These are phyloP conservation scores for Eucalyptus rudis DNA, from an alignment of 345 rosid species.

Conservation along the genomic window DNA sequence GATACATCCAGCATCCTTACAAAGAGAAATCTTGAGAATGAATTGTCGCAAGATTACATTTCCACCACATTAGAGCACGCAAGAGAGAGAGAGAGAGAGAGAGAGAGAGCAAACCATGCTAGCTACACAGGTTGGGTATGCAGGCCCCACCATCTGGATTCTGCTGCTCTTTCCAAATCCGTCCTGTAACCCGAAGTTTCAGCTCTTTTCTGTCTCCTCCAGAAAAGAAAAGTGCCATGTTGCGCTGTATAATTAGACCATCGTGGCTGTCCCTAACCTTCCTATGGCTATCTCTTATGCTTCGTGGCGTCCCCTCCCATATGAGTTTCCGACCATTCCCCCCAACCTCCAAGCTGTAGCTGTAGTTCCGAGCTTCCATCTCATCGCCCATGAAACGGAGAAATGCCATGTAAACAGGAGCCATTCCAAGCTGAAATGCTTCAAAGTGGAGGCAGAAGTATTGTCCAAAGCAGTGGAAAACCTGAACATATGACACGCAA, in stretches of 20 bases:
- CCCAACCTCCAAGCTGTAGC: conserved; percentile 92
- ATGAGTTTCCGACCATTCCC: conserved; percentile 84
- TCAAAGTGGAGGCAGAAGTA: conserved; percentile 96
- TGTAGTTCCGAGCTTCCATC: conserved; percentile 71
- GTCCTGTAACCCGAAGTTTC: conserved; percentile 81
- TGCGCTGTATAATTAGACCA: conserved; percentile 76
- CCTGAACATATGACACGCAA: conserved; percentile 21
- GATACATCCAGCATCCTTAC: background rate
- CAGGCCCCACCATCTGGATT: conserved; percentile 76
- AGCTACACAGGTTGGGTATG: conserved; percentile 82
- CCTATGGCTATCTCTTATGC: conserved; percentile 87
- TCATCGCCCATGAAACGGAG: conserved; percentile 95
- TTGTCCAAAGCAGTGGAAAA: conserved; percentile 88
- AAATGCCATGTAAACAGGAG: conserved; percentile 96
- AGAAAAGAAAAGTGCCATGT: conserved; percentile 94
- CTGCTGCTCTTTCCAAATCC: conserved; percentile 96
- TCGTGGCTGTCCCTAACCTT: conserved; percentile 92
- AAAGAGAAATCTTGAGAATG: background rate
- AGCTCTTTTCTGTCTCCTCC: conserved; percentile 94
- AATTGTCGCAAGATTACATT: background rate
- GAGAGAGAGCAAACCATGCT: background rate
- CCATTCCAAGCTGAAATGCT: conserved; percentile 96
- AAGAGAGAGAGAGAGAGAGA: background rate
- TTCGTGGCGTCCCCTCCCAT: conserved; percentile 90
- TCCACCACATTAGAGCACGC: background rate